Conservation (phyloP, 208 protist species). For the Tritrichomonas foetus region DNA sequence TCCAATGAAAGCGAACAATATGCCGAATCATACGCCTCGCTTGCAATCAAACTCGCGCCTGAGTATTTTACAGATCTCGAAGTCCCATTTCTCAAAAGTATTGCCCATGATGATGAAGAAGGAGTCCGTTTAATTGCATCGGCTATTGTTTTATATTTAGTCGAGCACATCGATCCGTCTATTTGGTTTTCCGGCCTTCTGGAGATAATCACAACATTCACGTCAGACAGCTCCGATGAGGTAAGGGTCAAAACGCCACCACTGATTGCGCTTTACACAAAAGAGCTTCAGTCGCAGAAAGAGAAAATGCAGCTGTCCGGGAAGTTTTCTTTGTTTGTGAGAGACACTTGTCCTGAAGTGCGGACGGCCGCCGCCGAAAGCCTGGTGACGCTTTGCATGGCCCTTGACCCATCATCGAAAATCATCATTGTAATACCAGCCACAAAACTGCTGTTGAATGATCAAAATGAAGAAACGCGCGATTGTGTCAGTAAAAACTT, state of each 20-base stretch:
- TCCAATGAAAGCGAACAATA: background rate
- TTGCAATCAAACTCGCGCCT: background rate
- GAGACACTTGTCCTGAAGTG: background rate
- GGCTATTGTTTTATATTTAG: background rate
- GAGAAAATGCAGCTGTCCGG: background rate
- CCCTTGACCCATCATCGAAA: background rate
- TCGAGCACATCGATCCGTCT: background rate
- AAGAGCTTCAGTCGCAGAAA: background rate
- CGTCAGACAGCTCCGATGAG: background rate
- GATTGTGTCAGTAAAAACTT: background rate
- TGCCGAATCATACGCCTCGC: background rate
- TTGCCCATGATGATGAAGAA: background rate
- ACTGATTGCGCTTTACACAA: background rate
- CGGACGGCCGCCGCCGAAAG: background rate
- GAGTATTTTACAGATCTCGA: background rate
- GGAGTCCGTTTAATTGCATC: background rate
- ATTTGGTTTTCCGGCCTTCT: background rate
- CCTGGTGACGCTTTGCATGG: background rate
- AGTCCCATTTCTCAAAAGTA: background rate
- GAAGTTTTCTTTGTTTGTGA: background rate
- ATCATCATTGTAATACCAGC: background rate
- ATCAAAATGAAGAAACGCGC: background rate
- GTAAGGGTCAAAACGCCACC: background rate
- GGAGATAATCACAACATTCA: background rate
- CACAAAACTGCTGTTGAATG: background rate